Evolutionary conservation across 2,329 filamentous ascomycete species (phyloP), one percentile per base, ranked within the genome.

Genomic region (Xylaria sp.): DNA sequence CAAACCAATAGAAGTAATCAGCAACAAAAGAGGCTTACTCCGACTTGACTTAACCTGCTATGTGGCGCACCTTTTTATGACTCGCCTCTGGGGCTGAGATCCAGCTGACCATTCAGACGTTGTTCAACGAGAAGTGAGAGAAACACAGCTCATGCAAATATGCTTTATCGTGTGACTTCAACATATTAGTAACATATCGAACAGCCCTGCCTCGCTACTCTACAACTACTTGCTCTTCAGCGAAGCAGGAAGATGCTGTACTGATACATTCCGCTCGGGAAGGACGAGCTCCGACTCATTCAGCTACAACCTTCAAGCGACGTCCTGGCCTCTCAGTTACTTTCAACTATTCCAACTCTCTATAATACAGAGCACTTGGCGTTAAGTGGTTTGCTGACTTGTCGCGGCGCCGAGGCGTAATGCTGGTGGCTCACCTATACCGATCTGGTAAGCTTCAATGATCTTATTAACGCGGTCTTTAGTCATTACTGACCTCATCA

Each of bases 221-320:
- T 25, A 3, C 23, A 25, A 25, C 23, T 25, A 1, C 23, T 25
- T 25, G 23, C 23, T 25, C 23, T 25, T 3, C 23, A 25, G 23
- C 23, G 3, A 25, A 25, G 1, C 23, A 25, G 23, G 23, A 25
- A 25, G 23, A 25, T 25, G 23, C 41, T 18, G 34, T 63, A 63
- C n/a, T 37, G 23, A 37, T 56, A 44, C 39, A 44, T 18, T 5
- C 37, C 60, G 6, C 50, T 63, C 1, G 15, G 3, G 10, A 18
- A n/a, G 1, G 34, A 48, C 48, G 51, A 55, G 15, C 56, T 56
- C 10, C 50, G 60, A 15, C 50, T 63, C 8, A 55, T 56, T 15
- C 13, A 55, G 28, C 50, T 56, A 20, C 60, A 15, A 5, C 51
- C 60, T 34, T 23, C 37, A 13, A 37, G 15, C 18, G 39, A 55